Evolutionary conservation across 1,284 basidiomycete genomes (phyloP).

Genomic region (Athelia sp.): DNA sequence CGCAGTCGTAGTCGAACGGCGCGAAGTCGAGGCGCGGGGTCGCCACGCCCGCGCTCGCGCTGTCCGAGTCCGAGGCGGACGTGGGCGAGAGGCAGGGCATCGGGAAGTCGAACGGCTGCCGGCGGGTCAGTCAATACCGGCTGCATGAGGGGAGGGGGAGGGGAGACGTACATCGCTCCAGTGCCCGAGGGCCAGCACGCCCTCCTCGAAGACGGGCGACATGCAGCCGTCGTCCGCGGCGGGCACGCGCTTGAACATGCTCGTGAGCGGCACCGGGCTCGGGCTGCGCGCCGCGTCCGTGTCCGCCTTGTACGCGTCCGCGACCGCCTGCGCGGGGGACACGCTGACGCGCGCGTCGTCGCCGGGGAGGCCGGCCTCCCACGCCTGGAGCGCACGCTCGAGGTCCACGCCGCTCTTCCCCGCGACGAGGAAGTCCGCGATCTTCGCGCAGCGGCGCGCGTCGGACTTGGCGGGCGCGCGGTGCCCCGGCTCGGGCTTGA

Average conservation of each 20-base stretch:
- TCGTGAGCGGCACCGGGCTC: constrained; percentile 43
- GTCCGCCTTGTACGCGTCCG: constrained; percentile 3
- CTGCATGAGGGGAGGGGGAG: not conserved
- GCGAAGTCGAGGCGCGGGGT: too few relatives aligned
- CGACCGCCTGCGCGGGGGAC: not conserved
- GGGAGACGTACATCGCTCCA: not conserved
- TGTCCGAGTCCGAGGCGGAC: too few relatives aligned
- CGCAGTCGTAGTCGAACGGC: too few relatives aligned
- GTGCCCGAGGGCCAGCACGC: not conserved
- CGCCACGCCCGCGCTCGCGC: too few relatives aligned
- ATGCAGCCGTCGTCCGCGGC: constrained; percentile 30
- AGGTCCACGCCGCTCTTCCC: constrained; percentile 46
- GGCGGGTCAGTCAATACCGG: too few relatives aligned
- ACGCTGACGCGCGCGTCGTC: too few relatives aligned
- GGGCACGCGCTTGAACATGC: constrained; percentile 55
- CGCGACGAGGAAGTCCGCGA: constrained; percentile 45
- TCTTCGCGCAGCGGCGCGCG: constrained; percentile 33
- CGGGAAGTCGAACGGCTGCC: not conserved
- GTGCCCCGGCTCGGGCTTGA: constrained; percentile 16
- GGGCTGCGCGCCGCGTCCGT: constrained; percentile 23
- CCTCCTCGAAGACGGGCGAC: not conserved
- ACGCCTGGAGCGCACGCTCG: constrained; percentile 41
- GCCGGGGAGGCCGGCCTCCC: constrained; percentile 22
- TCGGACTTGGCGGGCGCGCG: constrained; percentile 26
- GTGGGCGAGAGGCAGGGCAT: not conserved